Evolutionary conservation across 2,329 filamentous ascomycete genomes (phyloP).

Genomic region (Xylaria arbuscula): DNA sequence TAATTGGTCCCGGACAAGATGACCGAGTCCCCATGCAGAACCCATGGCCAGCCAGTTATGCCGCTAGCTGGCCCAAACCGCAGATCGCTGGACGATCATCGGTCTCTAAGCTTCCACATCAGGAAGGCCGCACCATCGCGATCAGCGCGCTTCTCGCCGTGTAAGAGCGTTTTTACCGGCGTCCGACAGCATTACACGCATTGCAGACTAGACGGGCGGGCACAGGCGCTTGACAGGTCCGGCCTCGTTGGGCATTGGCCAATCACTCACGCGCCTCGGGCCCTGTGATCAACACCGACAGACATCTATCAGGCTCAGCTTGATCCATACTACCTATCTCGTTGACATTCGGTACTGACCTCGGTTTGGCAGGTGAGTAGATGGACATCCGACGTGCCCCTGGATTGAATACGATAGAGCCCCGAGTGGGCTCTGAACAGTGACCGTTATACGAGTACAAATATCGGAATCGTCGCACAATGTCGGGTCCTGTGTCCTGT

Average conservation of each 20-base stretch:
- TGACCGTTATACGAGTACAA: not conserved
- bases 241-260: constrained; percentile 1
- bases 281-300: not conserved
- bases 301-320: constrained; percentile 4
- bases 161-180: not conserved
- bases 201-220: not conserved
- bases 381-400: constrained; percentile 9
- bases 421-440: not conserved
- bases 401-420: constrained; percentile 1
- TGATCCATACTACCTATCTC: constrained; percentile 3
- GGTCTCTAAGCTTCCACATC: constrained; percentile 23
- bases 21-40: constrained; percentile 13
- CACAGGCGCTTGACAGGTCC: constrained; percentile 5
- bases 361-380: constrained; percentile 28
- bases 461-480: constrained; percentile 2
- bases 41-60: constrained; percentile 16
- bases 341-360: constrained; percentile 3
- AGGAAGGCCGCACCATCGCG: constrained; percentile 23
- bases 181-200: not conserved
- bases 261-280: constrained; percentile 11
- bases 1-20: constrained; percentile 16
- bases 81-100: constrained; percentile 30
- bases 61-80: constrained; percentile 22
- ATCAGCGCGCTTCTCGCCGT: constrained; percentile 13
- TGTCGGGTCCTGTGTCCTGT: not conserved